These are phyloP conservation scores for Starmerella apicola DNA, from an alignment of 805 yeast species.

Conservation along the genomic window DNA sequence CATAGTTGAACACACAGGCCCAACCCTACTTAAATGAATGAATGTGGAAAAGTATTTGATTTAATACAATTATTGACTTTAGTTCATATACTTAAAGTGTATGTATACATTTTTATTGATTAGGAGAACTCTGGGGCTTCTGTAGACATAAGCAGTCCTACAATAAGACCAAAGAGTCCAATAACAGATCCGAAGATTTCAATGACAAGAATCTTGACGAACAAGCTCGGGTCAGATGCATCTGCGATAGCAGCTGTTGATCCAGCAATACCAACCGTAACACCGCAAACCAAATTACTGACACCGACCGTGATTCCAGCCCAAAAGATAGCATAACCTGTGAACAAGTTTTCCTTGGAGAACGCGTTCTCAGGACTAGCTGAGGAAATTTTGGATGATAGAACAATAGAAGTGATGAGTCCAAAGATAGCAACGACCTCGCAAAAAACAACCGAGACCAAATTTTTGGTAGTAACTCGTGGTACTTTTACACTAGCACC, in stretches of 20 bases:
- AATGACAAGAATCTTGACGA: slow-evolving; percentile 89
- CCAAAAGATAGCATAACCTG: slow-evolving; percentile 95
- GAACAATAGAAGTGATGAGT: slow-evolving; percentile 92
- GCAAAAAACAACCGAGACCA: slow-evolving; percentile 93
- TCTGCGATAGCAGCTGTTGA: slow-evolving; percentile 97
- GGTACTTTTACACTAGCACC: slow-evolving; percentile 99
- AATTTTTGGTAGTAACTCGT: slow-evolving; percentile 90
- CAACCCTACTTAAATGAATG: no score
- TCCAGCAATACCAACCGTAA: slow-evolving; percentile 95
- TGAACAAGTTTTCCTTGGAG: slow-evolving; percentile 77
- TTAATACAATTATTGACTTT: no score
- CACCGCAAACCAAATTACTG: slow-evolving; percentile 88
- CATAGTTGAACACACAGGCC: no score
- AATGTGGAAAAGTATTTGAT: no score
- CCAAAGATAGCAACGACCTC: slow-evolving; percentile 99
- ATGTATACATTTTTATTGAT: no score
- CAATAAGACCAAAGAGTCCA: slow-evolving; percentile 94
- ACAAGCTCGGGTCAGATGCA: slow-evolving; percentile 91
- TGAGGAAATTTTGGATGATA: slow-evolving; percentile 70
- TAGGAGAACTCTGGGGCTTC: slow-evolving; percentile 78
- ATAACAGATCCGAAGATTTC: slow-evolving; percentile 95
- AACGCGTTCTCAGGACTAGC: slow-evolving; percentile 49
- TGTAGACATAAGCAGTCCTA: slow-evolving; percentile 93
- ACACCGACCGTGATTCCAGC: slow-evolving; percentile 94
- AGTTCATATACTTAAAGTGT: no score